Conservation (phyloP, 2,329 filamentous ascomycete species). For the Alternaria sp. region DNA sequence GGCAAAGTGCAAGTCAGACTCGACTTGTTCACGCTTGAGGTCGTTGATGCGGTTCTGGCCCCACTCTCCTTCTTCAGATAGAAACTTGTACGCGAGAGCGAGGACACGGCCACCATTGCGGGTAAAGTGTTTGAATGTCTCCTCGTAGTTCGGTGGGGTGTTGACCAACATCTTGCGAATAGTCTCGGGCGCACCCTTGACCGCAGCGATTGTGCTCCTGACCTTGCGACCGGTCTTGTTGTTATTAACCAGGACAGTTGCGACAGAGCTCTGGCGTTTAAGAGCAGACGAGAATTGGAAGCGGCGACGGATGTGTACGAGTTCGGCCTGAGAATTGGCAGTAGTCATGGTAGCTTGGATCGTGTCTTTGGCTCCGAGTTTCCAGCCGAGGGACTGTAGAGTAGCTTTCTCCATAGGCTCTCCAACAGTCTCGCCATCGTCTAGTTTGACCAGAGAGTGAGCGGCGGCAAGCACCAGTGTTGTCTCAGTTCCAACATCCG, state of each 20-base stretch:
- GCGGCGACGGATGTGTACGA: slow-evolving; percentile 92
- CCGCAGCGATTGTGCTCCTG: slow-evolving; percentile 88
- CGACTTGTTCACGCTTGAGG: slow-evolving; percentile 90
- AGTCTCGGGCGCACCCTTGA: slow-evolving; percentile 97
- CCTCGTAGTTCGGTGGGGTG: slow-evolving; percentile 88
- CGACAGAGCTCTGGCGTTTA: slow-evolving; percentile 95
- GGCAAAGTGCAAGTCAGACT: slow-evolving; percentile 84
- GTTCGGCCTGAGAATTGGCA: slow-evolving; percentile 66
- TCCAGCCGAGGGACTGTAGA: slow-evolving; percentile 87
- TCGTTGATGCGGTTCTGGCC: slow-evolving; percentile 89
- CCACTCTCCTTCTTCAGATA: slow-evolving; percentile 82
- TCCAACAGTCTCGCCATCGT: slow-evolving; percentile 96
- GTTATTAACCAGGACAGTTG: slow-evolving; percentile 79
- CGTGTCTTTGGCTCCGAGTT: slow-evolving; percentile 86
- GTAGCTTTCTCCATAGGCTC: slow-evolving; percentile 99
- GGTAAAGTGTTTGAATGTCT: slow-evolving; percentile 98
- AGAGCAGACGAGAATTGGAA: slow-evolving; percentile 98
- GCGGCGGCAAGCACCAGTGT: slow-evolving; percentile 94
- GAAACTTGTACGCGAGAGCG: slow-evolving; percentile 91
- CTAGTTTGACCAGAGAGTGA: slow-evolving; percentile 93
- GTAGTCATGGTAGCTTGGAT: slow-evolving; percentile 73
- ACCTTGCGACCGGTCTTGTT: slow-evolving; percentile 76
- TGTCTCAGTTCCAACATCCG: slow-evolving; percentile 78
- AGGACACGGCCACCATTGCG: slow-evolving; percentile 94
- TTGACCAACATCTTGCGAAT: slow-evolving; percentile 91